Evolutionary conservation across 495 filamentous ascomycete genomes (phyloP), one percentile per base, ranked within the genome.

Genomic region (Penicillium longicatenatum): DNA sequence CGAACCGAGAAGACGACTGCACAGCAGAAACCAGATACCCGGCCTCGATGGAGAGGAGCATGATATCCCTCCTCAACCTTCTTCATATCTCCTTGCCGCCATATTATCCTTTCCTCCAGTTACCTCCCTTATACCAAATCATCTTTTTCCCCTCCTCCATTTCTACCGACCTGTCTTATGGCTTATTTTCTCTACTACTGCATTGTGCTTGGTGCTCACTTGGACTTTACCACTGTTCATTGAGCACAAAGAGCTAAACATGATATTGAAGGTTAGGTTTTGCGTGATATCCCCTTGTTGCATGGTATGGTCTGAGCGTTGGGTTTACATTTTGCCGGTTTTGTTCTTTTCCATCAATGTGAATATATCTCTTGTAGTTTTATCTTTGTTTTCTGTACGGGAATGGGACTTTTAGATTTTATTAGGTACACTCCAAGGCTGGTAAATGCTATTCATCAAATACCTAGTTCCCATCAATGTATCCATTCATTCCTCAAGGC

Each of bases 31-130:
- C 49, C 73, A 21, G 67, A 70, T 24, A 56, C 70, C 4, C 74
- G 75, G 21, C 77, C 77, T n/a, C 71, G 52, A 4, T 79, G 74
- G 73, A 62, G 77, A 55, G 69, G 75, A 55, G 69, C 60, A 57
- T 62, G 49, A 61, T 33, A 42, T 50, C 12, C 55, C 14, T 17
- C 47, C 45, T 57, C 30, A 46, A 10, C 37, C 21, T 20, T 9
- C 35, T 19, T 30, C 22, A 39, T 19, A 19, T 12, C 21, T 49
- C 44, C 26, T 44, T n/a, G n/a, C n/a, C n/a, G n/a, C 52, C 44
- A 12, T 45, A 19, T 22, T 46, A 35, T 33, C 26, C 17, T 49
- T 24, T 42, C 19, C 43, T 47, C 41, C 48, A 19, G 45, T 50
- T 24, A 22, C 33, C n/a, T 52, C 45, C 52, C 45, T 30, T 59